phyloP scores from a whole-genome alignment of 345 rosid species.

The Bretschneidera sinensis region DNA sequence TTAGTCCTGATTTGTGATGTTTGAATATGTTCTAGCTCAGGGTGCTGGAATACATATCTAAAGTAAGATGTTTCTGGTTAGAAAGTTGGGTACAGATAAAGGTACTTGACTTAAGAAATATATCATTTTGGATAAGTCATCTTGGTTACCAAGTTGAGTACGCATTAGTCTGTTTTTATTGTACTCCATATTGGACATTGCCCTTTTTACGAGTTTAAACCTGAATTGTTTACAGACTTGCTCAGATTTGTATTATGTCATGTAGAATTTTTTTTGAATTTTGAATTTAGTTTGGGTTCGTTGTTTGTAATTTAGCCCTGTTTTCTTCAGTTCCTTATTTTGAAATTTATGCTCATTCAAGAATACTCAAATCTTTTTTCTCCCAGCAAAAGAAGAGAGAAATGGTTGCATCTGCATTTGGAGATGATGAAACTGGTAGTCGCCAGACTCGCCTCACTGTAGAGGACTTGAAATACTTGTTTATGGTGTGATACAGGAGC shows the following conservation, averaged over 20 bases:
- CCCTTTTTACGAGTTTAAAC: too few species aligned
- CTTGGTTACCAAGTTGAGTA: too few species aligned
- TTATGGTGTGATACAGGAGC: slow-evolving; percentile 54
- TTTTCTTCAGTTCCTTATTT: neutral
- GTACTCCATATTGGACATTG: too few species aligned
- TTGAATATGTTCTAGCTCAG: too few species aligned
- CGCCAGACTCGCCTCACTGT: slow-evolving; percentile 76
- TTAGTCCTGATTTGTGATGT: neutral
- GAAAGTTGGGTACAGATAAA: too few species aligned
- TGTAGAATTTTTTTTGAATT: neutral
- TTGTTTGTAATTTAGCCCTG: neutral
- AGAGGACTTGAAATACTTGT: slow-evolving; percentile 81
- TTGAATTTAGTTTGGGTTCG: slow-evolving; percentile 4
- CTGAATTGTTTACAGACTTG: too few species aligned
- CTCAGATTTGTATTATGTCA: too few species aligned
- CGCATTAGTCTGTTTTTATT: too few species aligned
- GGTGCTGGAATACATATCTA: neutral
- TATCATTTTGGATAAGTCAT: too few species aligned
- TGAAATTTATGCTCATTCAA: neutral
- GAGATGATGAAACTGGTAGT: slow-evolving; percentile 79
- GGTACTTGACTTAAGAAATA: too few species aligned
- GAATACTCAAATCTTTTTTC: neutral
- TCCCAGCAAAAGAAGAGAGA: slow-evolving; percentile 86
- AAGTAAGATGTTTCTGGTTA: neutral
- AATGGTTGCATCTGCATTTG: slow-evolving; percentile 95